phyloP scores from a whole-genome alignment of 192 early-diverging fungal genomes.

The Coemansia sp. region DNA sequence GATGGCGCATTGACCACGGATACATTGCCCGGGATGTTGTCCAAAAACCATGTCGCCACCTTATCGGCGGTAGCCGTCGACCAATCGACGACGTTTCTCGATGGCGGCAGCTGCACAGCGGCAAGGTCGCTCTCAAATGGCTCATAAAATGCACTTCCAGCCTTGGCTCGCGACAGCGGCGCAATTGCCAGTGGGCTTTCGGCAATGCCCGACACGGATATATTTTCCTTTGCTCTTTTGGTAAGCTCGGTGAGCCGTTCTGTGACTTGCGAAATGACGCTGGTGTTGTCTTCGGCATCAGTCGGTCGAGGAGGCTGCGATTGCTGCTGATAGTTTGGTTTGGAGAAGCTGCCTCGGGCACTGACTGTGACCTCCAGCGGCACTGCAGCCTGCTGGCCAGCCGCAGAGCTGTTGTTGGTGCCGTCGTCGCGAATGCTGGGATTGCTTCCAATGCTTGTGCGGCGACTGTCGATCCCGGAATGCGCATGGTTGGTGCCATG shows the following conservation, averaged over 20 bases:
- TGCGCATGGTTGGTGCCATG: background rate
- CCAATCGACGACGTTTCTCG: constrained; percentile 49
- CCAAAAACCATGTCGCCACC: constrained; percentile 53
- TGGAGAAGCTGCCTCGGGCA: constrained; percentile 40
- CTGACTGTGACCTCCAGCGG: constrained; percentile 34
- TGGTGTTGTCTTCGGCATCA: constrained; percentile 28
- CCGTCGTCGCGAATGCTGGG: constrained; percentile 31
- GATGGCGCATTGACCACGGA: constrained; percentile 35
- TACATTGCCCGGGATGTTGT: constrained; percentile 51
- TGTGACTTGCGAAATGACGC: constrained; percentile 47
- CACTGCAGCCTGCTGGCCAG: constrained; percentile 26
- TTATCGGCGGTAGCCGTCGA: constrained; percentile 39
- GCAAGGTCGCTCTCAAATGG: constrained; percentile 20
- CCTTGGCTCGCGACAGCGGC: background rate
- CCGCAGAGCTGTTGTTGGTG: constrained; percentile 11
- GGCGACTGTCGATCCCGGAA: constrained; percentile 8
- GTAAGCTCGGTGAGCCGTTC: constrained; percentile 38
- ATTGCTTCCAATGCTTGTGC: constrained; percentile 30
- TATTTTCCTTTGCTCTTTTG: constrained; percentile 13
- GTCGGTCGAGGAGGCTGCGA: constrained; percentile 7
- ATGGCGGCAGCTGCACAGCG: constrained; percentile 28
- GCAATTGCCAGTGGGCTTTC: background rate
- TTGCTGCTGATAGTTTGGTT: constrained; percentile 5
- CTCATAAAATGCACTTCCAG: constrained; percentile 5
- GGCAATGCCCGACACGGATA: background rate